Conservation (phyloP, 495 filamentous ascomycete genomes). For the Penicillium soppii region DNA sequence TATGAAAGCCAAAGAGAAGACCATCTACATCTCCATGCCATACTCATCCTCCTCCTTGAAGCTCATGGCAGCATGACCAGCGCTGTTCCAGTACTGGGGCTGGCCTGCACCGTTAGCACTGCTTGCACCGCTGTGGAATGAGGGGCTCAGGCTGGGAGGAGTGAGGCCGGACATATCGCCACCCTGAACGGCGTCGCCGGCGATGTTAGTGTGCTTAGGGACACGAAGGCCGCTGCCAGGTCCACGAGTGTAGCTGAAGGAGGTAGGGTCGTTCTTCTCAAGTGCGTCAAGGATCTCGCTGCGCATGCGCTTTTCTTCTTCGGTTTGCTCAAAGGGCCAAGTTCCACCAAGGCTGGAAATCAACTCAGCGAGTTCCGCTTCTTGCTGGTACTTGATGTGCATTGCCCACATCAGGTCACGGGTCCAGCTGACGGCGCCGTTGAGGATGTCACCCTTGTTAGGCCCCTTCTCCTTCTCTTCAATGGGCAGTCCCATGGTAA, state of each 20-base stretch:
- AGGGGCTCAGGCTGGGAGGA: slow-evolving; percentile 70
- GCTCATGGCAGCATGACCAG: slow-evolving; percentile 63
- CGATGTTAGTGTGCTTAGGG: slow-evolving; percentile 87
- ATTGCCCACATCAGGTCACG: slow-evolving; percentile 97
- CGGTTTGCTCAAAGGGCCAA: slow-evolving; percentile 80
- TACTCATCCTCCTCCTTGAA: slow-evolving; percentile 95
- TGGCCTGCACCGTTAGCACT: slow-evolving; percentile 52
- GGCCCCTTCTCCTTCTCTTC: slow-evolving; percentile 99
- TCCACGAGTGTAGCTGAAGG: slow-evolving; percentile 79
- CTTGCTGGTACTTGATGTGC: slow-evolving; percentile 80
- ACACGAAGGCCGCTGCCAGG: slow-evolving; percentile 84
- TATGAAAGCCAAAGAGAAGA: slow-evolving; percentile 3
- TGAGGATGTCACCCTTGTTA: slow-evolving; percentile 98
- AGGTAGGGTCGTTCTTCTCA: slow-evolving; percentile 67
- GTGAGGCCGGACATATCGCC: slow-evolving; percentile 41
- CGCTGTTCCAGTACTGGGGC: slow-evolving; percentile 69
- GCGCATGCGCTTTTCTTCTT: slow-evolving; percentile 94
- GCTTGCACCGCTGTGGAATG: slow-evolving; percentile 59
- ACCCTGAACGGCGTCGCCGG: slow-evolving; percentile 69
- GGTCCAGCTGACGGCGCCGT: slow-evolving; percentile 95
- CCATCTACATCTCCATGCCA: slow-evolving; percentile 69
- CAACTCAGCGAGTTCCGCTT: slow-evolving; percentile 75
- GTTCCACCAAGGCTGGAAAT: slow-evolving; percentile 68
- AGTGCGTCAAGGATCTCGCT: slow-evolving; percentile 85
- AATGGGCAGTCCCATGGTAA: slow-evolving; percentile 83